Evolutionary conservation across 139 green algal species (phyloP).

Genomic region (Pseudopediastrum boryanum): DNA sequence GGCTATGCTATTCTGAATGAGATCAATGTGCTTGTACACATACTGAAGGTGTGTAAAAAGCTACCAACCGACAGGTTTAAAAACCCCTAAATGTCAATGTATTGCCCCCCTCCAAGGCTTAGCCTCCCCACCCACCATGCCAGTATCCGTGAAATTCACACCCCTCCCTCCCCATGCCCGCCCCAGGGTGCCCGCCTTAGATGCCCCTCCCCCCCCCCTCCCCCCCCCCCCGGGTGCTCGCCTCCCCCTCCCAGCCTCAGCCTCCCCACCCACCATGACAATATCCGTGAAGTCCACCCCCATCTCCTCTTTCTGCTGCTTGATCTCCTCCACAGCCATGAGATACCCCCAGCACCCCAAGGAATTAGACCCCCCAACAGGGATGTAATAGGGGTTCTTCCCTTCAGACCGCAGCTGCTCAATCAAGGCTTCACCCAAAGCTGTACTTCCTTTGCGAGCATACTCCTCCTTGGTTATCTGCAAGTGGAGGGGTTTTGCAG

Average conservation of each 20-base stretch:
- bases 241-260: not conserved
- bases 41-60: too few species aligned
- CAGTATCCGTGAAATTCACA: slow-evolving; percentile 77
- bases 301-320: slow-evolving; percentile 52
- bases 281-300: slow-evolving; percentile 74
- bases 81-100: too few species aligned
- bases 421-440: slow-evolving; percentile 61
- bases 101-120: not conserved
- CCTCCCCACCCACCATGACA: slow-evolving; percentile 55
- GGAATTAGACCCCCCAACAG: slow-evolving; percentile 86
- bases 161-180: too few species aligned
- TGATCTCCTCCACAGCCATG: slow-evolving; percentile 81
- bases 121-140: slow-evolving; percentile 52
- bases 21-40: too few species aligned
- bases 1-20: too few species aligned
- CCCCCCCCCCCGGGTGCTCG: not conserved
- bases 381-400: slow-evolving; percentile 85
- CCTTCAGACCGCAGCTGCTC: slow-evolving; percentile 70
- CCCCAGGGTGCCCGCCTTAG: too few species aligned
- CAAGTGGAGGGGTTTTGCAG: too few species aligned
- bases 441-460: slow-evolving; percentile 51
- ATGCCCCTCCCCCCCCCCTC: too few species aligned
- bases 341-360: slow-evolving; percentile 93
- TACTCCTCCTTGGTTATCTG: slow-evolving; percentile 96
- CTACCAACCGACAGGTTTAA: too few species aligned